These are phyloP conservation scores for Cudoniella acicularis DNA, from an alignment of 495 filamentous ascomycete genomes.

Conservation along the genomic window DNA sequence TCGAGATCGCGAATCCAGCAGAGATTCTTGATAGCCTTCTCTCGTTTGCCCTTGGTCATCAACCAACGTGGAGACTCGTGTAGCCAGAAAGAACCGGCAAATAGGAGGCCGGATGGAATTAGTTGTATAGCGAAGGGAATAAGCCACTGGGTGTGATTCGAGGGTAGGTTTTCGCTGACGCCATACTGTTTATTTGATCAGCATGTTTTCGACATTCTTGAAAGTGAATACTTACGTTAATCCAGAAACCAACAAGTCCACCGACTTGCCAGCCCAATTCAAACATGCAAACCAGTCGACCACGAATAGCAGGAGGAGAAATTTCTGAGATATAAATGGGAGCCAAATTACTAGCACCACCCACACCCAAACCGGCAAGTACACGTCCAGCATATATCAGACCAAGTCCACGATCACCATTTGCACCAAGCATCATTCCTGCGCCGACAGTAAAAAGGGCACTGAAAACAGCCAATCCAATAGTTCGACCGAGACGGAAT, in stretches of 20 bases:
- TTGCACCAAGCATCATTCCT: slow-evolving; percentile 60
- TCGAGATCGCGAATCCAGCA: slow-evolving; percentile 60
- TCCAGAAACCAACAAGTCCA: slow-evolving; percentile 71
- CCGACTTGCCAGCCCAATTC: slow-evolving; percentile 72
- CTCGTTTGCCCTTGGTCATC: slow-evolving; percentile 48
- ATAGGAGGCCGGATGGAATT: slow-evolving; percentile 46
- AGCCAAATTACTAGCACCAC: slow-evolving; percentile 46
- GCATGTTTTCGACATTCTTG: slow-evolving; percentile 18
- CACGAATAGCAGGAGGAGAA: slow-evolving; percentile 51
- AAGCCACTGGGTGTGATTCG: slow-evolving; percentile 46
- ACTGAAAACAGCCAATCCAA: slow-evolving; percentile 49
- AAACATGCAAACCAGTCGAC: slow-evolving; percentile 59
- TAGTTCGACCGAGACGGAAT: slow-evolving; percentile 54
- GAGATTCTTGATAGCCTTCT: slow-evolving; percentile 55
- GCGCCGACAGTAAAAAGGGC: slow-evolving; percentile 60
- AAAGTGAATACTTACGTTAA: slow-evolving; percentile 41
- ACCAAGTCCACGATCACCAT: slow-evolving; percentile 51
- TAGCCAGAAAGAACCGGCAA: slow-evolving; percentile 44
- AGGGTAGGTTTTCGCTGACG: slow-evolving; percentile 30
- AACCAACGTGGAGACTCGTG: slow-evolving; percentile 58
- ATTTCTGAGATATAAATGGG: slow-evolving; percentile 58
- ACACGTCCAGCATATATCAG: slow-evolving; percentile 56
- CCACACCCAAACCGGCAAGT: slow-evolving; percentile 50
- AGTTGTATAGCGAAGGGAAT: slow-evolving; percentile 56
- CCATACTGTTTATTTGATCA: slow-evolving; percentile 33